A percentile compares a stretch with the other conserved stretches of the same genome.
These are phyloP conservation scores for Aspergillus sp. DNA, from an alignment of 2,329 filamentous ascomycete genomes.

Conservation along the genomic window DNA sequence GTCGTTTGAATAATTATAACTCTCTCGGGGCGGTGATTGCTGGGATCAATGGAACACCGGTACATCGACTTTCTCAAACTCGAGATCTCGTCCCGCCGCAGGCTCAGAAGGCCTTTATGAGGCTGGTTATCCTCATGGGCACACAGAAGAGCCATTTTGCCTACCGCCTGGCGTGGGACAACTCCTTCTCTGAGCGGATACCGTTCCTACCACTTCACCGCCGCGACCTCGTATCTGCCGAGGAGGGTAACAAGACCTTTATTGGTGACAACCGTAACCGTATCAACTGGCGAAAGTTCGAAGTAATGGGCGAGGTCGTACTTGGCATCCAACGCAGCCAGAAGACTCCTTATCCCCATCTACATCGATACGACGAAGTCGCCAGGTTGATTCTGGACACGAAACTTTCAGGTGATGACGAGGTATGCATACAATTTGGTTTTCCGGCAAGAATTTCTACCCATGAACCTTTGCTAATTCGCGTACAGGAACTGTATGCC, in stretches of 20 bases:
- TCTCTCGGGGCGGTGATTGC: constrained; percentile 90
- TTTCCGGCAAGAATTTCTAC: neutral
- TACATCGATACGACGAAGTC: constrained; percentile 68
- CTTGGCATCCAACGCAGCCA: constrained; percentile 91
- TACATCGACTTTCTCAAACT: constrained; percentile 81
- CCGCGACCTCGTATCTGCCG: constrained; percentile 85
- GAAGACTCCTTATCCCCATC: constrained; percentile 73
- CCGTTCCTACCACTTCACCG: constrained; percentile 90
- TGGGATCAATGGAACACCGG: constrained; percentile 82
- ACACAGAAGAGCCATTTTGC: constrained; percentile 90
- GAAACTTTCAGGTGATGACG: constrained; percentile 79
- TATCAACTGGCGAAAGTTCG: constrained; percentile 98
- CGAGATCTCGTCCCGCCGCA: constrained; percentile 70
- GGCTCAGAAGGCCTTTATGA: constrained; percentile 79
- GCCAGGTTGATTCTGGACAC: constrained; percentile 78
- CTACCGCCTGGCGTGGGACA: constrained; percentile 97
- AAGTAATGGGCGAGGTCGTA: constrained; percentile 89
- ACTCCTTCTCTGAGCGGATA: constrained; percentile 84
- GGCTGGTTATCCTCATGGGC: constrained; percentile 87
- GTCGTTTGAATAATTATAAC: constrained; percentile 96
- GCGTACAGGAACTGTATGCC: constrained; percentile 56
- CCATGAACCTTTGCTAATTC: neutral
- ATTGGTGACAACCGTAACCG: constrained; percentile 69
- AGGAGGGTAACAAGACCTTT: constrained; percentile 89
- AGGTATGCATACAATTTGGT: constrained; percentile 60